These are phyloP conservation scores for Linnemannia schmuckeri DNA, from an alignment of 192 early-diverging fungal genomes.

Conservation along the genomic window DNA sequence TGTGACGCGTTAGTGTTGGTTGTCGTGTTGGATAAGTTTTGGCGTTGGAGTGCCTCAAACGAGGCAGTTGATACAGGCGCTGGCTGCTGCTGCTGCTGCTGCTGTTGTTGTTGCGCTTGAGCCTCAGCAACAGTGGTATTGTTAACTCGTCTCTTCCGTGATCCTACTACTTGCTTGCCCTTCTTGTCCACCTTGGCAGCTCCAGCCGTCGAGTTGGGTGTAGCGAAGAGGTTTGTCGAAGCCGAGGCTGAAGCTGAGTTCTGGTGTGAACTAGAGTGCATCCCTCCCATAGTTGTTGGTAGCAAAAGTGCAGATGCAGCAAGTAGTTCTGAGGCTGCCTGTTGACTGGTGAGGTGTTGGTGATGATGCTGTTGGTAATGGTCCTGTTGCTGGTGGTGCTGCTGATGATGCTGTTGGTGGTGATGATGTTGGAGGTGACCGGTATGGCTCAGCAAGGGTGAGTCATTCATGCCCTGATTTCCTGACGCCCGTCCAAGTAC, in stretches of 20 bases:
- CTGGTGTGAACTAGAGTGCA: neutral
- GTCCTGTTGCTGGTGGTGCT: neutral
- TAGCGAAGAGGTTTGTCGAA: conserved; percentile 6
- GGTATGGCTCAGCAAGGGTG: neutral
- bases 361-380: conserved; percentile 8
- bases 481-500: conserved; percentile 12
- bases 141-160: conserved; percentile 20
- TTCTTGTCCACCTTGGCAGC: conserved; percentile 5
- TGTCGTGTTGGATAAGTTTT: neutral
- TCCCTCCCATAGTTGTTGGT: conserved; percentile 10
- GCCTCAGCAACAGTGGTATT: neutral
- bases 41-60: conserved; percentile 1
- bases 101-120: neutral
- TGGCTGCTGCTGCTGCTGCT: neutral
- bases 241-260: neutral
- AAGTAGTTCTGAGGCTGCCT: conserved; percentile 24
- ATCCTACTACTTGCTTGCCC: conserved; percentile 12
- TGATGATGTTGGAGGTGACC: neutral
- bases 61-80: neutral
- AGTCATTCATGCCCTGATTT: neutral
- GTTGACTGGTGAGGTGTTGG: conserved; percentile 11
- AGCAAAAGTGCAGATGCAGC: conserved; percentile 20
- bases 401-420: neutral
- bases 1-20: neutral
- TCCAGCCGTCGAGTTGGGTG: neutral